phyloP scores from a whole-genome alignment of 495 filamentous ascomycete species.

The Jackrogersella minutella region DNA sequence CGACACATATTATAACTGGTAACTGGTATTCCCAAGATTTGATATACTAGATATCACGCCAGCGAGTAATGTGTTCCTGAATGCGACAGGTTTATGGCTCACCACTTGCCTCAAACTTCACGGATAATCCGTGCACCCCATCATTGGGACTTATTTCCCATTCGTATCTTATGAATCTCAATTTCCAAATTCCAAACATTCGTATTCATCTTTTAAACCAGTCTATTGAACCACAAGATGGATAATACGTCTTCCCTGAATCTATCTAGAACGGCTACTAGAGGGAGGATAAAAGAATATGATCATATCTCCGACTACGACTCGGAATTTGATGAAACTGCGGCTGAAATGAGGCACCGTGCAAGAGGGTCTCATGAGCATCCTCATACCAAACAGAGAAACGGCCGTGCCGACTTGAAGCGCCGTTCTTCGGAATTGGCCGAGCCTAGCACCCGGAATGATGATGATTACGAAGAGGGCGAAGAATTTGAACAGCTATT shows the following conservation, averaged over 20 bases:
- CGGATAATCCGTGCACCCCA: slow-evolving; percentile 15
- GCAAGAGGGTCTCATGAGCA: slow-evolving; percentile 23
- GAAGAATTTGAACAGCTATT: slow-evolving; percentile 56
- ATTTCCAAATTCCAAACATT: neutral
- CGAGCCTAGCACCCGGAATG: slow-evolving; percentile 38
- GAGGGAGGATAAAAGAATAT: slow-evolving; percentile 29
- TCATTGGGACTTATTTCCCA: neutral
- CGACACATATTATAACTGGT: too few relatives aligned
- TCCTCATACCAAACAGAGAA: slow-evolving; percentile 14
- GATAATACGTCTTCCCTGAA: slow-evolving; percentile 3
- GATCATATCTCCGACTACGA: slow-evolving; percentile 41
- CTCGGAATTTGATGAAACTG: slow-evolving; percentile 42
- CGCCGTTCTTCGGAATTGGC: slow-evolving; percentile 46
- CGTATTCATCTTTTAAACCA: too few relatives aligned
- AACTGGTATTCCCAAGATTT: too few relatives aligned
- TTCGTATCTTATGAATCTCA: slow-evolving; percentile 2
- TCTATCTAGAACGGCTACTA: slow-evolving; percentile 39
- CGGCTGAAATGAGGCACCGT: slow-evolving; percentile 37
- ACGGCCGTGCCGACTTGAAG: slow-evolving; percentile 46
- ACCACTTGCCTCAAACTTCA: neutral
- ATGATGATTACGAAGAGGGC: slow-evolving; percentile 46
- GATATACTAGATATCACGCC: neutral
- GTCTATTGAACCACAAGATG: too few relatives aligned
- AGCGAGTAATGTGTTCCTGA: slow-evolving; percentile 3
- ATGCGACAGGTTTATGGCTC: slow-evolving; percentile 14